Base-by-base conservation (phyloP, 768 basidiomycete genomes). In the Boletus sp. region DNA sequence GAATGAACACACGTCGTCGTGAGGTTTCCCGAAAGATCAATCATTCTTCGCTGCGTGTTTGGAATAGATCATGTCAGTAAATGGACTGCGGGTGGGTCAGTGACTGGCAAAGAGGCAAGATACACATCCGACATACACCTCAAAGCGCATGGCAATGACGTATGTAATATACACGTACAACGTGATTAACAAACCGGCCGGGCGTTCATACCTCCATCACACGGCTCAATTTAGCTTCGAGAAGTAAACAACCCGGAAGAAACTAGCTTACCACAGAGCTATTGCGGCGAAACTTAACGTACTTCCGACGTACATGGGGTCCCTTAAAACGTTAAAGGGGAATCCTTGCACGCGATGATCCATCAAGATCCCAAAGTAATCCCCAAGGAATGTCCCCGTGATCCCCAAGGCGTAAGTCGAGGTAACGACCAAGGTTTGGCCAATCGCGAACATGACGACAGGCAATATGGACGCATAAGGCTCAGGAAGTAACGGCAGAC, bases 271-370 rank as follows among this genome's bases (percentile, higher is more conserved):
- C 94, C 93, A 96, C 35, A 99, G 78, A 0, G 96, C 89, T 1
- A 84, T 86, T 20, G 86, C 95, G 37, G 83, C 74, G 75, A 98
- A 98, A 70, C 87, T 91, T 77, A 99, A 76, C 6, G 94, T 94
- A 67, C 89, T 93, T 8, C 96, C 96, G 46, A 94, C 90, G 68
- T 99, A 98, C 96, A 99, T 99, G 0, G 96, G 96, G 71, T 97
- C 89, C 18, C 83, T 79, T 41, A 95, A 79, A 47, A 97, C 81
- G 69, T 96, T 96, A 80, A 98, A 99, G 0, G 96, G 96, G 78
- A 99, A 99, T 70, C 90, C 89, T 66, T 94, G 89, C n/a, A 98
- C 94, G 50, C 91, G 80, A 58, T 87, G 79, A 66, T 92, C 86
- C 93, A 89, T 94, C 60, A 91, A 73, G 57, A 92, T 90, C 4